phyloP scores from a whole-genome alignment of 75 land plant species.

The Sequoia sempervirens region DNA sequence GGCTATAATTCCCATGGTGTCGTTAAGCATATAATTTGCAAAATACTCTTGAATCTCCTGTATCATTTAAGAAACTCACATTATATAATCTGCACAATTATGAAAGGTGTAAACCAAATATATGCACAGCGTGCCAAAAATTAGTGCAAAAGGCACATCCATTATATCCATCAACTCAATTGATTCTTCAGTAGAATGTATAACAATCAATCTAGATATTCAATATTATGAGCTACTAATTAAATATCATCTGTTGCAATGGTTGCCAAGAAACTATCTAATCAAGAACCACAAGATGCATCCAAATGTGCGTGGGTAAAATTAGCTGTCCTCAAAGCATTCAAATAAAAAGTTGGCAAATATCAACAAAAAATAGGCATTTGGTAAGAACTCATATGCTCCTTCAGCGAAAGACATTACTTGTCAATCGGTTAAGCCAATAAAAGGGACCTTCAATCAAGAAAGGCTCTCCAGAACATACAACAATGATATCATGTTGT shows the following conservation, averaged over 20 bases:
- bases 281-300: no score
- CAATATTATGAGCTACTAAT: no score
- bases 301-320: no score
- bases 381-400: no score
- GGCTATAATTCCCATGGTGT: slow-evolving; percentile 76
- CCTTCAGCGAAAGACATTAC: no score
- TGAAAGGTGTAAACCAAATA: not conserved
- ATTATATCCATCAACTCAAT: not conserved
- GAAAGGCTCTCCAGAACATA: not conserved
- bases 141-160: not conserved
- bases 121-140: not conserved
- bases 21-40: slow-evolving; percentile 69
- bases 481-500: not conserved
- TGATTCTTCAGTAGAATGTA: slow-evolving; percentile 13
- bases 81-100: not conserved
- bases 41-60: slow-evolving; percentile 87
- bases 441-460: no score
- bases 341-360: no score
- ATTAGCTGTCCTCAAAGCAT: no score
- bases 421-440: no score
- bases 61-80: slow-evolving; percentile 10
- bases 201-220: not conserved
- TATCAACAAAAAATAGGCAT: no score
- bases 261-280: not conserved
- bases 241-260: no score